Conservation (phyloP, 2,329 filamentous ascomycete species). For the Exophiala sp. region DNA sequence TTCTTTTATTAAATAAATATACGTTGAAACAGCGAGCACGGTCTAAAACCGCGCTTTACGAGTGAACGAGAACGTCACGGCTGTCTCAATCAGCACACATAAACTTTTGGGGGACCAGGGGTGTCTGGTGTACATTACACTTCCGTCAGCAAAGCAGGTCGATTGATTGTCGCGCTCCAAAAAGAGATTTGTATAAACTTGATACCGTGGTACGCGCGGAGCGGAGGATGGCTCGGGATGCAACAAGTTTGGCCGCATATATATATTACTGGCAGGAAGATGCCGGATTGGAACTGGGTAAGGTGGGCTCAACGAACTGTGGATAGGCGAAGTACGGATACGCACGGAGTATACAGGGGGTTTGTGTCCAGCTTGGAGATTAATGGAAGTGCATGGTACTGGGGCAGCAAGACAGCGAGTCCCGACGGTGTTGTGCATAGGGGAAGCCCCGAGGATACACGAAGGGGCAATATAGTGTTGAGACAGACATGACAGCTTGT, state of each 20-base stretch:
- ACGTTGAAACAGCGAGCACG: neutral
- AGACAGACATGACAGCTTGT: too few relatives aligned
- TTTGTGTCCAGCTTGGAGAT: too few relatives aligned
- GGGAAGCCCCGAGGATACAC: too few relatives aligned
- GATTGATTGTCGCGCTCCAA: constrained; percentile 31
- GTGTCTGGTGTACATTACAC: neutral
- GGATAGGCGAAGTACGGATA: neutral
- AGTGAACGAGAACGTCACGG: constrained; percentile 13
- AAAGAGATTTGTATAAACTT: neutral
- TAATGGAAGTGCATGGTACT: too few relatives aligned
- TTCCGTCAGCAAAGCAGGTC: neutral
- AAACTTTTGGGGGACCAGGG: neutral
- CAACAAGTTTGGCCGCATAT: neutral
- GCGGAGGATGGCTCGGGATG: neutral
- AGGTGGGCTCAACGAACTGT: neutral
- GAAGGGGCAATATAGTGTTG: too few relatives aligned
- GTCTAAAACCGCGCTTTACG: neutral
- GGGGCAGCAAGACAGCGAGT: too few relatives aligned
- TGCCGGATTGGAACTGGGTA: neutral
- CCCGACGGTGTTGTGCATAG: too few relatives aligned
- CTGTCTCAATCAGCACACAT: constrained; percentile 4
- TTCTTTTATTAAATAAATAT: constrained; percentile 10
- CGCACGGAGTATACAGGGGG: neutral
- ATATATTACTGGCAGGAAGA: neutral
- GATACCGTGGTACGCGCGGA: neutral